Base-by-base conservation (phyloP, 257 asterid genomes). In the Fraxinus pennsylvanica region DNA sequence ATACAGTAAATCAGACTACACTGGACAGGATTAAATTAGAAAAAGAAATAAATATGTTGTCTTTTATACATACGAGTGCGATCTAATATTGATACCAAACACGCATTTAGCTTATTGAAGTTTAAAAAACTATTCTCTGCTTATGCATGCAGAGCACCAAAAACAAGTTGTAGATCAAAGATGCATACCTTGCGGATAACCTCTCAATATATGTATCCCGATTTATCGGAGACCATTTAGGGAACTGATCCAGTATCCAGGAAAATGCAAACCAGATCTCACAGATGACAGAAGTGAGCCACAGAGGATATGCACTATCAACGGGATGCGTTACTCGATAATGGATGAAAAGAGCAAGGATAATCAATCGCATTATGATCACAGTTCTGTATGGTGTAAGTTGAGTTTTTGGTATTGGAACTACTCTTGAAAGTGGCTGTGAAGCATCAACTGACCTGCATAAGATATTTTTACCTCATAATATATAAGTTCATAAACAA, bases 231-330 rank as follows among this genome's bases (percentile, higher is more conserved):
- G 82, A 88, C 97, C 99, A 93, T 76, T 96, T 96, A 25, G 98
- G 99, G 87, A 96, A 96, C 88, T 96, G 99, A 90, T 96, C 99
- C 45, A 96, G 87, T 50, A 96, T 87, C 98, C 98, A 96, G 0
- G 98, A 93, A 72, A 93, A 84, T 0, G 98, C 98, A 67, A 96
- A 93, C 99, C 99, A 96, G 74, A 96, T 91, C 91, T 96, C 99
- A 79, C 98, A 96, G 36, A 93, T 91, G 45, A 96, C 98, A 5
- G 98, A 96, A 63, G 93, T 91, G 75, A 96, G 91, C 99, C 99
- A 96, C 25, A 96, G 85, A 13, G 91, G 92, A 69, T 87, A 87
- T 27, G 99, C 98, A 67, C 96, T 90, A 15, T 93, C 97, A 33
- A 96, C 99, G 1, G 98, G 98, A 83, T 96, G 85, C 9, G 97